These are phyloP conservation scores for Zizania latifolia DNA, from an alignment of 176 grass and related monocot species.

Conservation along the genomic window DNA sequence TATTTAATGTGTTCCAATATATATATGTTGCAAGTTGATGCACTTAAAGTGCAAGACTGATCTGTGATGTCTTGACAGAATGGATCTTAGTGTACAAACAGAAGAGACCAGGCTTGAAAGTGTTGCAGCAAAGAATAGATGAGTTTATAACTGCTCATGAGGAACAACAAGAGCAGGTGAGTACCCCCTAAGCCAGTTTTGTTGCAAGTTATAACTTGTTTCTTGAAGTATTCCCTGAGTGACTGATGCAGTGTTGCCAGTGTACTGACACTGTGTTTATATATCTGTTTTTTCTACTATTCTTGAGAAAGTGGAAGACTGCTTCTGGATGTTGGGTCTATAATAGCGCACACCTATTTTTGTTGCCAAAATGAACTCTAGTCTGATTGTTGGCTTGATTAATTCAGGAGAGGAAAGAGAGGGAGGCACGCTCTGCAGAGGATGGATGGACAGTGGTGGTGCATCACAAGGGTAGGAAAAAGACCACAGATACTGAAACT, in stretches of 20 bases:
- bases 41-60: constrained; percentile 10
- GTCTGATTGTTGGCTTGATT: constrained; percentile 17
- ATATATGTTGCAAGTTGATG: constrained; percentile 7
- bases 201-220: not conserved
- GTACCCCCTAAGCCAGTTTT: not conserved
- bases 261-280: not conserved
- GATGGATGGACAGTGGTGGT: constrained; percentile 95
- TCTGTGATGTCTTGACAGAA: constrained; percentile 45
- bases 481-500: constrained; percentile 80
- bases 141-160: constrained; percentile 82
- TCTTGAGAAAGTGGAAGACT: constrained; percentile 2
- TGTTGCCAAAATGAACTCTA: not conserved
- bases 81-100: constrained; percentile 82
- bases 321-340: not conserved
- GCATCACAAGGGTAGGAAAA: constrained; percentile 95
- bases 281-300: not conserved
- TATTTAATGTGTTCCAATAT: not conserved
- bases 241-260: not conserved
- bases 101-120: constrained; percentile 58
- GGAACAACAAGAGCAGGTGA: constrained; percentile 72
- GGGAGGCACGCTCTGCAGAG: constrained; percentile 57
- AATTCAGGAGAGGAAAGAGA: constrained; percentile 85
- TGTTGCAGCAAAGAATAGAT: constrained; percentile 82
- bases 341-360: not conserved
- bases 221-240: not conserved